Evolutionary conservation across 2,329 filamentous ascomycete genomes (phyloP).

Genomic region (Hymenoscyphus infarciens): DNA sequence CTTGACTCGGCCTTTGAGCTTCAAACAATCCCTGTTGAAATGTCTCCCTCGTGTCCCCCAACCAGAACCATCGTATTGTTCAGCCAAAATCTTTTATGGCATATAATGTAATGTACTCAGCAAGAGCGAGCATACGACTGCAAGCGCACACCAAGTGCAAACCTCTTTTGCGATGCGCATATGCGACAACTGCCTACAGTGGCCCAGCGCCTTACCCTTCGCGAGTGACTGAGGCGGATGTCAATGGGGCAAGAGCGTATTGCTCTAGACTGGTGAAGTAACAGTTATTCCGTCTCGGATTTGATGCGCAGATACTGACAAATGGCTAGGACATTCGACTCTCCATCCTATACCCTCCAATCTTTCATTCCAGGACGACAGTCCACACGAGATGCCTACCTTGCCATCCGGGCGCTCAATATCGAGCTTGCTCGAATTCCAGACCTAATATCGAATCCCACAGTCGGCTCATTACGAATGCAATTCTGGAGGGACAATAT

Average conservation of each 20-base stretch:
- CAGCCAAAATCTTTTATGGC: neutral
- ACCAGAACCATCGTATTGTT: conserved; percentile 1
- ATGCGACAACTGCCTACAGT: conserved; percentile 34
- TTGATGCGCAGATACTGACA: neutral
- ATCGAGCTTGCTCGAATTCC: conserved; percentile 87
- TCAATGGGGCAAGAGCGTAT: conserved; percentile 34
- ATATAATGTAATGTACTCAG: conserved; percentile 31
- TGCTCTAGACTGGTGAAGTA: conserved; percentile 36
- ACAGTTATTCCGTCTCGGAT: neutral
- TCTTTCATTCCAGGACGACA: conserved; percentile 68
- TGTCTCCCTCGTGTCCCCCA: neutral
- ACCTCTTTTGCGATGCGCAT: conserved; percentile 23
- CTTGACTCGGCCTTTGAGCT: conserved; percentile 15
- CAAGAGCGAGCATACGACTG: conserved; percentile 27
- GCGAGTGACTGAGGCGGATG: conserved; percentile 34
- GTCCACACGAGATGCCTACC: conserved; percentile 74
- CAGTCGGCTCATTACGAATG: conserved; percentile 82
- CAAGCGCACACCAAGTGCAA: conserved; percentile 16
- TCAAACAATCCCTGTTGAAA: conserved; percentile 18
- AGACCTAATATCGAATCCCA: conserved; percentile 83
- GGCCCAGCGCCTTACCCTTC: conserved; percentile 32
- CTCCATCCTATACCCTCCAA: conserved; percentile 80
- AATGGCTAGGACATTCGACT: conserved; percentile 70
- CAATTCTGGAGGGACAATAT: conserved; percentile 94
- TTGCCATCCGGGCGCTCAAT: conserved; percentile 88